Base-by-base conservation (phyloP, 345 rosid species). In the Hibiscus mutabilis region DNA sequence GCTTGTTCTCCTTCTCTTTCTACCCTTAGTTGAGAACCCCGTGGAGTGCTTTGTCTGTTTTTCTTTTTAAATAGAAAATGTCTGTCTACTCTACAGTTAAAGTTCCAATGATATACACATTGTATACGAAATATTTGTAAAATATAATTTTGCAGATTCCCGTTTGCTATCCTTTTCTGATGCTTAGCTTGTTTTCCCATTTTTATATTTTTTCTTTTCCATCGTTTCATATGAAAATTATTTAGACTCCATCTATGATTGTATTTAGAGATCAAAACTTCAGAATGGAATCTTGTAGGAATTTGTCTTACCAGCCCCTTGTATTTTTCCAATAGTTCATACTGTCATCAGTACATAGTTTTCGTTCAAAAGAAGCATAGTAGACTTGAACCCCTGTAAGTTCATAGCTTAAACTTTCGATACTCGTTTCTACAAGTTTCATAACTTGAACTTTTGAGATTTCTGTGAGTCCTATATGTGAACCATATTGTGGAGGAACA, bases 41-140 rank as follows among this genome's bases (percentile, higher is more conserved):
- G 61, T 24, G 73, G 68, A 74, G 77, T 79, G 76, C 71, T 74
- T 67, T 76, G 52, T 79, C 76, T 74, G 46, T 71, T 71, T 65
- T 70, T 74, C 72, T 42, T 29, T n/a, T 60, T 16, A 72, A 60
- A 31, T 74, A 77, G 78, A 58, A 79, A 56, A 61, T 74, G 74
- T 84, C 72, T 69, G 52, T 66, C 74, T 69, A n/a, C 51, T 77
- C 83, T 84, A 78, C 81, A 84, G 88, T 79, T 76, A 67, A 49
- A 68, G 66, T 78, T 82, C 71, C 77, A 31, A 66, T 68, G 71
- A 71, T 74, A 75, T 80, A 60, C 69, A 73, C 71, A 53, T 75
- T 79, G 64, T 76, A 79, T 74, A 80, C 80, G 78, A 70, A 77
- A 71, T 74, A 29, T 75, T 75, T 78, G 75, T 82, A 78, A 78